Evolutionary conservation across 805 yeast species (phyloP).

Genomic region (Wickerhamiella azymoides): DNA sequence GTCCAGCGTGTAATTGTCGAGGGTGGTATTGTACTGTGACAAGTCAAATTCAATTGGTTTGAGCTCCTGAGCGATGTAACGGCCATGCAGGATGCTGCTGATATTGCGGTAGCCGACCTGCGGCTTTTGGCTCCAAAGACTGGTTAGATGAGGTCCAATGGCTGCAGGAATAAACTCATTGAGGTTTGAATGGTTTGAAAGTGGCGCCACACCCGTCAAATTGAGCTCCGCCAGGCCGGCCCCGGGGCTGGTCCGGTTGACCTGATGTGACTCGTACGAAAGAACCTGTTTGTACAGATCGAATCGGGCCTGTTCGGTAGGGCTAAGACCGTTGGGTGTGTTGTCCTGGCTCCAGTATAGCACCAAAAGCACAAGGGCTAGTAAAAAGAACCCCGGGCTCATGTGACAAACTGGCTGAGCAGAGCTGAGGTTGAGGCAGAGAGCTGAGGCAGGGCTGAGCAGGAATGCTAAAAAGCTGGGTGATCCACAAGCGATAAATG

Average conservation of each 20-base stretch:
- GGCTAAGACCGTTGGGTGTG: background rate
- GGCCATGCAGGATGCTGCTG: constrained; percentile 8
- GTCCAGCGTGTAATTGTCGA: constrained; percentile 1
- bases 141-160: background rate
- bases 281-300: background rate
- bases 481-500: no score
- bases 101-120: constrained; percentile 7
- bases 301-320: constrained; percentile 37
- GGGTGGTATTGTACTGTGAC: background rate
- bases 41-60: background rate
- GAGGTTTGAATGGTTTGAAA: background rate
- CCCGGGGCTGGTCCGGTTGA: background rate
- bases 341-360: background rate
- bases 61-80: background rate
- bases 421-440: no score
- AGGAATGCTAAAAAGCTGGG: no score
- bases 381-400: background rate
- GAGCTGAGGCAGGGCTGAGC: no score
- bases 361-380: background rate
- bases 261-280: background rate
- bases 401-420: background rate
- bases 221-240: constrained; percentile 2
- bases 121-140: constrained; percentile 1
- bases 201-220: constrained; percentile 3
- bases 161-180: background rate